Base-by-base conservation (phyloP, 2,329 filamentous ascomycete species). In the Podosphaera xanthii region DNA sequence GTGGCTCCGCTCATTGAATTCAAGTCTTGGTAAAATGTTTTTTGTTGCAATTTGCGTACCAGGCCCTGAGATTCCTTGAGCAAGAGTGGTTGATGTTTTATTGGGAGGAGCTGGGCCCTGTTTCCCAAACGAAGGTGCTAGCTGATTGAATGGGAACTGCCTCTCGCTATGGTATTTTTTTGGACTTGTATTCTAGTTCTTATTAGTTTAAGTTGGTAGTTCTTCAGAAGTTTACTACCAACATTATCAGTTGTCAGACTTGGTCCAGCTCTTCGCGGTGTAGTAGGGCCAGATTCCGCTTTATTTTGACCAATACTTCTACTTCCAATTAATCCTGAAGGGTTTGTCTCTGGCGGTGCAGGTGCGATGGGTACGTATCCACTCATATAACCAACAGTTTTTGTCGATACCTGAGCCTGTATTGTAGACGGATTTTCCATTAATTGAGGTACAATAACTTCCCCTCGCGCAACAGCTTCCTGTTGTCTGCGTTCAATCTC, bases 381-480 rank as follows among this genome's bases (percentile, higher is more conserved):
- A 12, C 40, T 44, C 22, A 22, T 22, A 44, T 44, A 44, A 12
- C 40, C 10, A 3, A 12, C n/a, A 14, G 2, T 44, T 44, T 44
- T 44, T 12, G 40, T 44, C n/a, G 40, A 6, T 44, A 44, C 40
- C 40, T 8, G 40, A 12, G 10, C 40, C 40, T 44, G 40, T 44
- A 14, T 44, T 2, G 10, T 44, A 7, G 5, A 4, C 40, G 10
- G 40, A 12, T 44, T 44, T 44, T 44, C 40, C 40, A 44, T 44
- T 12, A 14, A 8, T 12, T 12, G 10, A 35, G 66, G 61, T 42
- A 62, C 61, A 52, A 68, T 42, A 7, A 66, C 57, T 48, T 68
- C 65, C 22, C 67, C 66, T 46, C 65, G 60, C 33, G 61, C 62
- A 36, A 68, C 64, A 44, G 64, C 64, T 52, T 66, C 65, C 57